Evolutionary conservation across 2,329 filamentous ascomycete genomes (phyloP), one percentile per base, ranked within the genome.

Genomic region (Stachybotrys chartarum): DNA sequence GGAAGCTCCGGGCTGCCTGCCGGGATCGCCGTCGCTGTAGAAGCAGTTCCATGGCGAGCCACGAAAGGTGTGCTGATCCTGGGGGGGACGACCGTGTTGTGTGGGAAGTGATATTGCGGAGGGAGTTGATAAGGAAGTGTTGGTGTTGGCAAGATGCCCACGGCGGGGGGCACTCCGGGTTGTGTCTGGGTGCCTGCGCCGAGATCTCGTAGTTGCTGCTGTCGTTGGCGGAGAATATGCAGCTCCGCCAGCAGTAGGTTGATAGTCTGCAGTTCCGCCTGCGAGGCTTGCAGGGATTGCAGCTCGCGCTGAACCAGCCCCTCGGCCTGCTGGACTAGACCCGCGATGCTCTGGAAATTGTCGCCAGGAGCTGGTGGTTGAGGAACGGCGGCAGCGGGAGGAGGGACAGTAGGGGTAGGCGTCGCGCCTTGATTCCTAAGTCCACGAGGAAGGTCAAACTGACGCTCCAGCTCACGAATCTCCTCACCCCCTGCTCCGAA

Each of bases 401-500:
- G 57, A 46, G 54, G 53, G 32, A 52, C 59, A 52, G 18, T 45
- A 39, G 60, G 58, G n/a, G 54, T 51, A n/a, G 39, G 51, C 8
- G 52, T 59, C 46, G 59, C 47, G 1, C 60, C 64, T 51, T 64
- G 63, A 32, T 65, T 63, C 17, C 61, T 57, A 46, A 56, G 62
- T 12, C 60, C 64, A 45, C 65, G 68, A 6, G 72, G 74, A 18
- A 77, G 63, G 30, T 82, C 83, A 61, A 89, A 76, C 57, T 83
- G 82, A 57, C 86, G 82, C 6, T 83, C 85, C 60, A 90, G 74
- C 59, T 90, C 85, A 55, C 84, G 80, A 39, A 90, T 78, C 56
- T 90, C 82, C 18, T 79, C 74, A 70, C 71, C 86, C 68, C 70
- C 87, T 75, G 89, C 85, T n/a, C 86, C 89, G 62, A 93, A 89